A percentile compares a stretch with the other conserved stretches of the same genome.
These are phyloP conservation scores for Chaetomium strumarium DNA, from an alignment of 2,329 filamentous ascomycete species.

Conservation along the genomic window DNA sequence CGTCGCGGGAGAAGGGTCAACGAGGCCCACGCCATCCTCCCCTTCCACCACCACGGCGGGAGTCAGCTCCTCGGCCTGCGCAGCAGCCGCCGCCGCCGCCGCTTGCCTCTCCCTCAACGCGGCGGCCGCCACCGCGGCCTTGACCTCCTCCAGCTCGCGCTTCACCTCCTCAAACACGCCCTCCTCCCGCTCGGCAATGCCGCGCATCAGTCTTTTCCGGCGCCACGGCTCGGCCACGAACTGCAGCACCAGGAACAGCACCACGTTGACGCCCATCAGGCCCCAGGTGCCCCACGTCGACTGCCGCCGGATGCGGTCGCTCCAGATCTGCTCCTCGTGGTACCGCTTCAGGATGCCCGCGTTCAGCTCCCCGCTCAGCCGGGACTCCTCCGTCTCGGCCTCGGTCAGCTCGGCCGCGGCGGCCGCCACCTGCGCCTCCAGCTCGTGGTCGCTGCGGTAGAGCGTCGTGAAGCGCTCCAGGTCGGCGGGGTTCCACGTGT, in stretches of 20 bases:
- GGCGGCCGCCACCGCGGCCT: conserved; percentile 25
- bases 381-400: conserved; percentile 75
- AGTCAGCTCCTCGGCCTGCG: neutral
- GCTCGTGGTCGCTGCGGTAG: conserved; percentile 86
- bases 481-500: conserved; percentile 80
- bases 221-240: conserved; percentile 93
- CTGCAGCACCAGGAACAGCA: conserved; percentile 80
- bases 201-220: conserved; percentile 70
- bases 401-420: conserved; percentile 66
- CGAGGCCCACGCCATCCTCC: neutral
- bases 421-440: conserved; percentile 74
- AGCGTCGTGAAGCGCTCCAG: conserved; percentile 91
- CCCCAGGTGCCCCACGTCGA: conserved; percentile 99
- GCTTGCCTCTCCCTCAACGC: conserved; percentile 8
- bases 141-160: conserved; percentile 36
- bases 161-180: conserved; percentile 45
- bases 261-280: conserved; percentile 91
- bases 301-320: conserved; percentile 91
- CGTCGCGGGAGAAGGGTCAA: neutral
- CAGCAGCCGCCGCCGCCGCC: conserved; percentile 1
- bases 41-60: neutral
- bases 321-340: conserved; percentile 99
- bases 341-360: conserved; percentile 83
- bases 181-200: conserved; percentile 74
- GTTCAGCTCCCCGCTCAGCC: conserved; percentile 67